These are phyloP conservation scores for Leptomonas pyrrhocoris DNA, from an alignment of 208 protist species.

Conservation along the genomic window DNA sequence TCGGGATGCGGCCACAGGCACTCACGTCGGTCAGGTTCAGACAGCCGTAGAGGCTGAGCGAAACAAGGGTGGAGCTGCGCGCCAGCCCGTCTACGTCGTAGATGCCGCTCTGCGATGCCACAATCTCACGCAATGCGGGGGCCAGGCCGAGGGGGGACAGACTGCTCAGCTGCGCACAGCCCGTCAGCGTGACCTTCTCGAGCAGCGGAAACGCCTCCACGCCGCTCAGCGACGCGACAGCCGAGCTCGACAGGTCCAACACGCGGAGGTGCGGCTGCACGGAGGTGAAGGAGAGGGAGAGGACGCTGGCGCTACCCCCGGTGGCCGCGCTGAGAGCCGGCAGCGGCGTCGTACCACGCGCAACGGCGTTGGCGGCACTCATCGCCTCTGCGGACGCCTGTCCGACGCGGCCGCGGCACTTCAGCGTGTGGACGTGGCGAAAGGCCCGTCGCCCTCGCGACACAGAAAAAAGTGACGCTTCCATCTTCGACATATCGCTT, in stretches of 20 bases:
- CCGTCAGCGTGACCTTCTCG: constrained; percentile 8
- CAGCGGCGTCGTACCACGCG: not conserved
- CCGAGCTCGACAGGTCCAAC: constrained; percentile 26
- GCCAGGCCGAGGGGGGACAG: constrained; percentile 19
- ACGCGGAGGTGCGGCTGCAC: constrained; percentile 18
- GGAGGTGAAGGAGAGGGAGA: constrained; percentile 8
- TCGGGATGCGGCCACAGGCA: constrained; percentile 25
- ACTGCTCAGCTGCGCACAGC: constrained; percentile 21
- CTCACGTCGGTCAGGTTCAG: constrained; percentile 28
- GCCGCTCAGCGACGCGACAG: constrained; percentile 11
- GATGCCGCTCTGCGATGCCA: constrained; percentile 34
- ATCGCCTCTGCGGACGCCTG: not conserved
- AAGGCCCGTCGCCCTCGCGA: constrained; percentile 7
- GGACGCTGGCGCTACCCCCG: not conserved
- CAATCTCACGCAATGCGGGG: constrained; percentile 15
- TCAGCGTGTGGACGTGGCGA: constrained; percentile 7
- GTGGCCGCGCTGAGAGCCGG: too few species aligned
- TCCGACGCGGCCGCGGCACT: constrained; percentile 3
- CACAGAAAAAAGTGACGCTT: not conserved
- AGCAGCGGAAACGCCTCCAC: constrained; percentile 22
- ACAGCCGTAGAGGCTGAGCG: constrained; percentile 30
- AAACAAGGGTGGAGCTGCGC: constrained; percentile 27
- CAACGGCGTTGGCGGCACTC: not conserved
- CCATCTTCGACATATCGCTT: too few species aligned
- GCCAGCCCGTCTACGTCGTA: constrained; percentile 22